Evolutionary conservation across 1,284 basidiomycete genomes (phyloP), one percentile per base, ranked within the genome.

Genomic region (Malassezia sympodialis): DNA sequence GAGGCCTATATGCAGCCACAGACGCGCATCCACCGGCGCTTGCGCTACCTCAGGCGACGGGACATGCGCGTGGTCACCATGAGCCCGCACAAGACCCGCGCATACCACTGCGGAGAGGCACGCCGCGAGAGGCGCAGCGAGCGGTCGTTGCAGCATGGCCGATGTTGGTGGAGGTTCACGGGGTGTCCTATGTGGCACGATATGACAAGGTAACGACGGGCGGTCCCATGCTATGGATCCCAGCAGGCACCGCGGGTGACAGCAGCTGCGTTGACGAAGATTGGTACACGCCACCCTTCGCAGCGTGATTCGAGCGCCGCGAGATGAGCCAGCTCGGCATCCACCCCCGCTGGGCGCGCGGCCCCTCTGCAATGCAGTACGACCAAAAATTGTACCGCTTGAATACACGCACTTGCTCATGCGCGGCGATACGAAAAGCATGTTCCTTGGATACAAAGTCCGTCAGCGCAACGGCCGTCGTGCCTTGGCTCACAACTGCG

Each of bases 371-470:
- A 11, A 75, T 70, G 44, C 69, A 70, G 76, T 90, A 90, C 76
- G 85, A 89, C 89, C 90, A 94, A 78, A 93, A 88, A 65, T 94
- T 94, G 76, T 96, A 96, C 43, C 72, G 83, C 79, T 96, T 98
- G 79, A 96, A 96, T 43, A 98, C 91, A 58, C 89, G 80, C 58
- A 98, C 72, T 17, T 82, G 79, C 70, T 94, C 88, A 63, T 89
- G 89, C 73, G 90, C 91, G 51, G 80, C 80, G 37, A 96, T 77
- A 62, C 86, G 83, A 61, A 96, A 77, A 75, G 94, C 90, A 66
- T 91, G 90, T 7, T 87, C 85, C 1, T 54, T 52, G 75, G 86
- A 85, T 74, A 82, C 82, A 76, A 94, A 96, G 65, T 94, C 88
- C 88, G 93, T 96, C 63, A 98, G 78, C 5, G 90, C 88, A 58